Conservation (phyloP, 2,329 filamentous ascomycete genomes). For the Penicillium hordei region DNA sequence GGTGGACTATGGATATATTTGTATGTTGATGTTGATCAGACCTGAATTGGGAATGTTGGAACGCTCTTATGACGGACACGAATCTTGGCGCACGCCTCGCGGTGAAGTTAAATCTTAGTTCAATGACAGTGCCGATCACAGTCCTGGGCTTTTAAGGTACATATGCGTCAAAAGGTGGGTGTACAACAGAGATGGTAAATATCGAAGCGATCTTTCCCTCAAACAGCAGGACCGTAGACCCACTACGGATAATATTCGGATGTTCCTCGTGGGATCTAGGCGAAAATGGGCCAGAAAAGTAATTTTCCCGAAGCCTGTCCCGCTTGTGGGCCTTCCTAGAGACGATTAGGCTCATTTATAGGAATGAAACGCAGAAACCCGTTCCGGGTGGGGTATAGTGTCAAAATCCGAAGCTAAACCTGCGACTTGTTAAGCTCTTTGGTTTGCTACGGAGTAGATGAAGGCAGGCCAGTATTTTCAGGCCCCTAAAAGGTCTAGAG, state of each 20-base stretch:
- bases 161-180: no score
- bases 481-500: neutral
- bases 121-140: conserved; percentile 15
- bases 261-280: neutral
- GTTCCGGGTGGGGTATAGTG: conserved; percentile 6
- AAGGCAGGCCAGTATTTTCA: neutral
- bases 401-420: conserved; percentile 14
- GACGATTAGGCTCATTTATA: neutral
- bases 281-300: neutral
- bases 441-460: neutral
- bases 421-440: conserved; percentile 6
- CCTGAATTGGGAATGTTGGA: neutral
- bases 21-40: neutral
- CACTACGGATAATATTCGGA: neutral
- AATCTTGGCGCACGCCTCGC: neutral
- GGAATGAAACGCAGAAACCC: neutral
- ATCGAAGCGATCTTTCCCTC: conserved; percentile 2
- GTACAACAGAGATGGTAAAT: neutral
- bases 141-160: neutral
- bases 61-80: neutral
- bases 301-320: neutral
- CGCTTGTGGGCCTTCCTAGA: neutral
- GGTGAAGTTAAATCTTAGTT: neutral
- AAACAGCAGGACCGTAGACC: neutral
- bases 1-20: neutral